Base-by-base conservation (phyloP, 1,284 basidiomycete species). In the Ustilago lituana region DNA sequence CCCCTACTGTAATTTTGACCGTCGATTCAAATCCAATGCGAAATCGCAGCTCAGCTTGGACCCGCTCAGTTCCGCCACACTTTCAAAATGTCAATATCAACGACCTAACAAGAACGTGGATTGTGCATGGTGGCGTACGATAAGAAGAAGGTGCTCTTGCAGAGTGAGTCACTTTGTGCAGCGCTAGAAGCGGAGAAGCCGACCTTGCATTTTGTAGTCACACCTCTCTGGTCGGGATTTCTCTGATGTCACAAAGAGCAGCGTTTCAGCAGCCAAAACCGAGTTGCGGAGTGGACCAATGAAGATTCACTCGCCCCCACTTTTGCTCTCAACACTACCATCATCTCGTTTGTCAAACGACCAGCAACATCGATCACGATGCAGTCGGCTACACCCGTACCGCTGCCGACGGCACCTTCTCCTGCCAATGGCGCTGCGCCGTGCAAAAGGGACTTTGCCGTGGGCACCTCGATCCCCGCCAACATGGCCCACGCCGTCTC, bases 401-500 rank as follows among this genome's bases (percentile, higher is more conserved):
- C 63, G 27, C 37, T 56, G 27, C 62, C 62, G 4, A 23, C 49
- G 20, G 39, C 54, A 10, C 54, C 62, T 15, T 20, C 29, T 38
- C 53, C 63, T 1, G 31, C 53, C 17, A 41, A 32, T 23, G 50
- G 47, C 24, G 52, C 50, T n/a, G 43, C 48, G 1, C 26, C 54
- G 8, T 39, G 47, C 38, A 66, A 72, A 19, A 66, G 52, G 55
- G 68, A 72, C 45, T 60, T 53, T 40, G 59, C 59, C 8, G 68
- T 72, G 23, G 68, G 68, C 22, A 72, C 68, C 17, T 67, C 82
- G 8, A 82, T 85, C 11, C 84, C 84, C 10, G 73, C 79, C 32
- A 71, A 75, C 49, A 78, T 82, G 15, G 77, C 78, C 5, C 96
- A 98, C 79, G 96, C 96, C 33, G 93, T 98, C 63, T 95, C 93